These are phyloP conservation scores for Wickerhamomyces xylosicus DNA, from an alignment of 805 yeast genomes.

Conservation along the genomic window DNA sequence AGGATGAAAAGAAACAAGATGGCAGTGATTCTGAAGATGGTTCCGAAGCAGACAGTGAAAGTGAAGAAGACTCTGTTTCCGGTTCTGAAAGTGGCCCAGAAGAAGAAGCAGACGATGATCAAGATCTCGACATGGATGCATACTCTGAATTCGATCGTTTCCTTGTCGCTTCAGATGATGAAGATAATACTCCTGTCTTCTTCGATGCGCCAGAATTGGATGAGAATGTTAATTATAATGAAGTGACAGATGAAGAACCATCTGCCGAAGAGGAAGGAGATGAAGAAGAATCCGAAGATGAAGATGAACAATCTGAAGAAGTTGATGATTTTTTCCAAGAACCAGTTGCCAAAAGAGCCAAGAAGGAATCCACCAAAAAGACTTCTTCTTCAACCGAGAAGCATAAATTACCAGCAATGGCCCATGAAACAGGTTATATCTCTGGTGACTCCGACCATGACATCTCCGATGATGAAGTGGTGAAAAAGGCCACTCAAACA, in stretches of 20 bases:
- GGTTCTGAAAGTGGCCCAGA: constrained; percentile 13
- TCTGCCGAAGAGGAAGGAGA: constrained; percentile 22
- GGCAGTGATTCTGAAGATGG: constrained; percentile 11
- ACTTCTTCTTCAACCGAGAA: constrained; percentile 6
- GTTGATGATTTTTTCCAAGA: constrained; percentile 2
- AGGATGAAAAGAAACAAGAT: constrained; percentile 12
- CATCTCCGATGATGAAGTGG: constrained; percentile 39
- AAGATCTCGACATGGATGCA: constrained; percentile 17
- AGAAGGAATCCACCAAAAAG: constrained; percentile 23
- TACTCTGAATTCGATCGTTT: constrained; percentile 23
- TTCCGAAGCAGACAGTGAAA: constrained; percentile 12
- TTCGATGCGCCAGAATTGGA: constrained; percentile 15
- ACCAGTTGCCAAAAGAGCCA: constrained; percentile 14
- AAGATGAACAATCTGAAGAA: constrained; percentile 13
- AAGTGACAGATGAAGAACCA: constrained; percentile 56
- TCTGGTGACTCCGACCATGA: constrained; percentile 78
- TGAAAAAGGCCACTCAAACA: constrained; percentile 39
- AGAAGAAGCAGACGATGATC: constrained; percentile 17
- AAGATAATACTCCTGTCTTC: constrained; percentile 27
- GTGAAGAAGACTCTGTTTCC: constrained; percentile 15
- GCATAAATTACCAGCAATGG: constrained; percentile 52
- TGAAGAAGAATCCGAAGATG: constrained; percentile 26
- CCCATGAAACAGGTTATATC: constrained; percentile 53
- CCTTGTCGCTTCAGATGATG: constrained; percentile 28
- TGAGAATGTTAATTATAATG: constrained; percentile 32